phyloP scores from a whole-genome alignment of 768 basidiomycete species.

The Suillus ampliporus region DNA sequence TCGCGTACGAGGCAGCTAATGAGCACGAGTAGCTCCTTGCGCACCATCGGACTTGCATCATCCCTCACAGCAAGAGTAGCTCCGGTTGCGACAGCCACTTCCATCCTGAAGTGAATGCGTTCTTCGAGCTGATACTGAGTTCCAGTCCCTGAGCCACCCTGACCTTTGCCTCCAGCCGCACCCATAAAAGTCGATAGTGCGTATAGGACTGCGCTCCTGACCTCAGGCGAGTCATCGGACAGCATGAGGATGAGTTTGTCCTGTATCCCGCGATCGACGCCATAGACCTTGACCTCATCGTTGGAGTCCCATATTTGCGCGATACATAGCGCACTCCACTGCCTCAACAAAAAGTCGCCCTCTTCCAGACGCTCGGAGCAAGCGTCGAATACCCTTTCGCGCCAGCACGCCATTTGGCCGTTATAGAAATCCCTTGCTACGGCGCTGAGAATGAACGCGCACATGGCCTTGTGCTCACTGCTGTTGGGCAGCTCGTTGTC shows the following conservation, averaged over 20 bases:
- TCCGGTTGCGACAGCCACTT: constrained; percentile 90
- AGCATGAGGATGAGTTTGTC: constrained; percentile 81
- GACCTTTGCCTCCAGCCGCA: constrained; percentile 79
- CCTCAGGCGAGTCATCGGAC: constrained; percentile 90
- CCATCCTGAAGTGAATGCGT: constrained; percentile 83
- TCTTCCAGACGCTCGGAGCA: constrained; percentile 87
- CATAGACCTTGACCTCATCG: constrained; percentile 88
- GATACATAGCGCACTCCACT: constrained; percentile 94
- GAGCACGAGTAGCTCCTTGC: constrained; percentile 91
- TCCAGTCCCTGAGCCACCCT: constrained; percentile 86
- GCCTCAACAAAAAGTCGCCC: constrained; percentile 89
- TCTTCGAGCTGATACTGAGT: constrained; percentile 78
- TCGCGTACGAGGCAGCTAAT: constrained; percentile 94
- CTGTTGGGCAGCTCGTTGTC: constrained; percentile 85
- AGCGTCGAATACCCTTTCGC: constrained; percentile 82
- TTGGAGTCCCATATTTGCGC: constrained; percentile 94
- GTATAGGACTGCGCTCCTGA: constrained; percentile 88
- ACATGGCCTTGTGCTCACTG: constrained; percentile 98
- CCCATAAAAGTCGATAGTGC: constrained; percentile 95
- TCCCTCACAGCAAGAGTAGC: constrained; percentile 88
- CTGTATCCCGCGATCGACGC: constrained; percentile 79
- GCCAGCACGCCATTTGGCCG: constrained; percentile 86
- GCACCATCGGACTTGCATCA: constrained; percentile 95
- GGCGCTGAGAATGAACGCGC: constrained; percentile 91
- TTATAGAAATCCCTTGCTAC: constrained; percentile 88